Base-by-base conservation (phyloP, 225 moss, liverwort and hornwort species). In the Pseudisothecium myosuroides region DNA sequence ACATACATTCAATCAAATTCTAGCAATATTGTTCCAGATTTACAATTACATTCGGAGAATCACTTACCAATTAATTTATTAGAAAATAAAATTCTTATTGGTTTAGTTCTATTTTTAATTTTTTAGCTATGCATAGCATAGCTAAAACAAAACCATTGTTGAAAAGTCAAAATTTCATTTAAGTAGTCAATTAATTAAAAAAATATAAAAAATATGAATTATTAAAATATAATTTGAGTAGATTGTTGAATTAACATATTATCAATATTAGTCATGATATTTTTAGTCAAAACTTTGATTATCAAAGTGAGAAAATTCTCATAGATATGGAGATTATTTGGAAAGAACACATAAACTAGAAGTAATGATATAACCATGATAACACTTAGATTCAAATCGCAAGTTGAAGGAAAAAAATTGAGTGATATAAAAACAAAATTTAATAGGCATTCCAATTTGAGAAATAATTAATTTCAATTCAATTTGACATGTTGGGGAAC, bases 11-110 rank as follows among this genome's bases (percentile, higher is more conserved):
- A 22, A 76, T 5, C 2, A 76, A 52, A 52, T 76, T 22, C 7
- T 54, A 22, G 3, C 3, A 76, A 23, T 77, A 23, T 52, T 77
- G 20, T 77, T 54, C 14, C 5, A 77, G 23, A 22, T 3, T 36
- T 15, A n/a, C n/a, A n/a, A n/a, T n/a, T n/a, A n/a, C n/a, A n/a
- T n/a, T n/a, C n/a, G 1, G 2, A 77, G 4, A 55, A 77, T 15
- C 2, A 2, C 6, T 36, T 54, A 0, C 1, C 0, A 37, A 2
- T 16, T 54, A 37, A 54, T 22, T 8, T 8, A 12, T 7, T 34
- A 14, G 7, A 15, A 0, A 55, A 23, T 2, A 23, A 76, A 36
- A 14, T 36, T 37, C 8, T 23, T 22, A 24, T 54, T 14, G 24
- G 10, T 77, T 37, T n/a, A n/a, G 1, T 1, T 55, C 10, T 23